Conservation (phyloP, 2,329 filamentous ascomycete species). For the Penicillium sp. region DNA sequence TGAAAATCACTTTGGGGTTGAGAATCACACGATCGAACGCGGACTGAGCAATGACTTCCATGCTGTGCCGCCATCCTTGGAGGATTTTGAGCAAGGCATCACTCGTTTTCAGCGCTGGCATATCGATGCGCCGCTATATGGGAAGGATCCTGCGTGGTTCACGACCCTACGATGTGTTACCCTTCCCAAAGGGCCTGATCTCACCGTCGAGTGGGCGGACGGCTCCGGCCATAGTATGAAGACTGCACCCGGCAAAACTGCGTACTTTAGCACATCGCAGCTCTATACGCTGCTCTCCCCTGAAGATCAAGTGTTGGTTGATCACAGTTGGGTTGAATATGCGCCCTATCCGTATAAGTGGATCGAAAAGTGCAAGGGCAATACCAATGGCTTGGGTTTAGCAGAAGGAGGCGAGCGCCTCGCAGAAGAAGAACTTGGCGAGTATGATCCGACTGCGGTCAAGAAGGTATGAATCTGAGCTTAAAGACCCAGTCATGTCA, state of each 20-base stretch:
- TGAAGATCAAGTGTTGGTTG: slow-evolving; percentile 44
- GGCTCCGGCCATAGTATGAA: slow-evolving; percentile 19
- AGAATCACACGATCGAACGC: slow-evolving; percentile 17
- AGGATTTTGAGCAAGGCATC: slow-evolving; percentile 43
- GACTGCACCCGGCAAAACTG: neutral
- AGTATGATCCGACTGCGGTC: neutral
- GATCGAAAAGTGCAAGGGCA: slow-evolving; percentile 45
- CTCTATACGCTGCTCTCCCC: slow-evolving; percentile 37
- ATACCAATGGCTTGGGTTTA: slow-evolving; percentile 45
- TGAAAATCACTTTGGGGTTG: slow-evolving; percentile 10
- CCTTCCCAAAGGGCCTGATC: slow-evolving; percentile 36
- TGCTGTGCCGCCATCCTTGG: slow-evolving; percentile 29
- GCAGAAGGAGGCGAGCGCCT: neutral
- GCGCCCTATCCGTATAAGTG: slow-evolving; percentile 48
- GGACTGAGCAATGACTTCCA: slow-evolving; percentile 30
- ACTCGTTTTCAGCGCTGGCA: slow-evolving; percentile 53
- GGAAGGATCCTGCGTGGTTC: slow-evolving; percentile 44
- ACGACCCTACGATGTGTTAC: slow-evolving; percentile 45
- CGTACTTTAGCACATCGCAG: neutral
- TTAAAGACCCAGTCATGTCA: neutral
- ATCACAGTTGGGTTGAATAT: slow-evolving; percentile 51
- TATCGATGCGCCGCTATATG: slow-evolving; percentile 51
- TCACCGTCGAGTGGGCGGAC: slow-evolving; percentile 47
- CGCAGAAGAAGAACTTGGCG: neutral
- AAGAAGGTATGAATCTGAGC: neutral